A percentile compares a stretch with the other conserved stretches of the same genome.
Evolutionary conservation across 106 monocot species (phyloP).

Genomic region (Ottelia alismoides): DNA sequence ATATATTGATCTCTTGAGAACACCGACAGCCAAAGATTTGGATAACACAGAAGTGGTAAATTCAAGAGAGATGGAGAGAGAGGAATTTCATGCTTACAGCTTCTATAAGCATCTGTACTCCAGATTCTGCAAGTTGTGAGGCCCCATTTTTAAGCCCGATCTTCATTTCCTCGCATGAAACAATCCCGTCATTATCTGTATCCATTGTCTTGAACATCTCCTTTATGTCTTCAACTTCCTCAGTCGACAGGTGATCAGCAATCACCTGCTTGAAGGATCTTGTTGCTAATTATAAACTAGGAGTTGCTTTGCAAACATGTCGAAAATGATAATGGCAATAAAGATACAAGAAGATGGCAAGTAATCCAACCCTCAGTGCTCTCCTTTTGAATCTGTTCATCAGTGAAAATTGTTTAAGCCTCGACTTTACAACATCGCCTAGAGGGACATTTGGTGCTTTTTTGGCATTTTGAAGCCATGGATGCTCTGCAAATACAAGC

Average conservation of each 20-base stretch:
- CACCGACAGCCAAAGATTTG: too few relatives aligned
- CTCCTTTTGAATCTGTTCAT: conserved; percentile 99
- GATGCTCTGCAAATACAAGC: conserved; percentile 92
- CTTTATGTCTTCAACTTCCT: conserved; percentile 41
- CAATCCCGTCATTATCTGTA: conserved; percentile 36
- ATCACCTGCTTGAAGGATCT: conserved; percentile 17
- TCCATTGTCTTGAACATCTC: conserved; percentile 39
- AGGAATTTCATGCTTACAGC: conserved; percentile 18
- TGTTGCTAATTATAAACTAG: too few relatives aligned
- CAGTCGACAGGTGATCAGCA: conserved; percentile 32
- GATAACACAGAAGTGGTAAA: too few relatives aligned
- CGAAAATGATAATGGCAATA: too few relatives aligned
- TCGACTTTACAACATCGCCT: conserved; percentile 95
- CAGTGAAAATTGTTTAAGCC: conserved; percentile 93
- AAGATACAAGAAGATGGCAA: too few relatives aligned
- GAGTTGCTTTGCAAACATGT: too few relatives aligned
- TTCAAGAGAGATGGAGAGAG: neutral
- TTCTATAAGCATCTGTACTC: conserved; percentile 40
- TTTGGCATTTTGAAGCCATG: conserved; percentile 98
- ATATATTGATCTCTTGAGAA: neutral
- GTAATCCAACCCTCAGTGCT: conserved; percentile 67
- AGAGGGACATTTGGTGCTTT: conserved; percentile 96
- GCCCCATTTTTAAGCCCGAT: conserved; percentile 20
- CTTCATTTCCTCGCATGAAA: conserved; percentile 31
- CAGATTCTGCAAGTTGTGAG: conserved; percentile 32